Base-by-base conservation (phyloP, 2,329 filamentous ascomycete species). In the Microcyclospora pomicola region DNA sequence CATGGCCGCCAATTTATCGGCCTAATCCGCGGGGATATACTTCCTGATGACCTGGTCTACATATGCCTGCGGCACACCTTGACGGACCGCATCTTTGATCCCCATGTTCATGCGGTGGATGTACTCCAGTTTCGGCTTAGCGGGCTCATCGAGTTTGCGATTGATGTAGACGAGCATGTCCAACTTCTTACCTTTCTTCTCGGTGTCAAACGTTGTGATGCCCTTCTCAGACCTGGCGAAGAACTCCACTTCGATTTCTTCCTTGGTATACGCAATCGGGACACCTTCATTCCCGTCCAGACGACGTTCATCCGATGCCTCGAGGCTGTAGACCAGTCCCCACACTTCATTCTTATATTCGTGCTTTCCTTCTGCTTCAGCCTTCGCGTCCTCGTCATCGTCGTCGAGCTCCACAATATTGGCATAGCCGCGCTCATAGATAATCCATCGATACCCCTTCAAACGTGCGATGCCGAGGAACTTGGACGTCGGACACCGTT, bases 371-470 rank as follows among this genome's bases (percentile, higher is more conserved):
- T 41, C 32, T 9, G 38, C 28, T 19, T 42, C 31, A 3, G 31
- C 19, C 9, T 35, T 15, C 15, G 14, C 28, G 14, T 34, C 27
- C 12, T 38, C 19, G 12, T 38, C 13, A 6, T 40, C 37, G 11
- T 38, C 19, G 4, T 16, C 28, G 9, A 51, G 32, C 36, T 56
- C 53, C 16, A 75, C 67, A n/a, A 83, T 62, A 51, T 82, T 84
- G 30, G 80, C 80, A 53, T 77, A 82, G 11, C 77, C 77, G 2
- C 77, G 67, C 33, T 63, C 57, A 51, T 76, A 79, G 61, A 84
- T 82, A 37, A 80, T 65, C 76, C 77, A 84, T 33, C 56, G 61
- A 64, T 75, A 80, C 31, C 63, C 61, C 1, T 55, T 51, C 3
- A 84, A 65, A 14, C 69, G 59, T 3, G 67, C 79, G 36, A 80